Conservation (phyloP, 257 asterid genomes). For the Nemophila menziesii region DNA sequence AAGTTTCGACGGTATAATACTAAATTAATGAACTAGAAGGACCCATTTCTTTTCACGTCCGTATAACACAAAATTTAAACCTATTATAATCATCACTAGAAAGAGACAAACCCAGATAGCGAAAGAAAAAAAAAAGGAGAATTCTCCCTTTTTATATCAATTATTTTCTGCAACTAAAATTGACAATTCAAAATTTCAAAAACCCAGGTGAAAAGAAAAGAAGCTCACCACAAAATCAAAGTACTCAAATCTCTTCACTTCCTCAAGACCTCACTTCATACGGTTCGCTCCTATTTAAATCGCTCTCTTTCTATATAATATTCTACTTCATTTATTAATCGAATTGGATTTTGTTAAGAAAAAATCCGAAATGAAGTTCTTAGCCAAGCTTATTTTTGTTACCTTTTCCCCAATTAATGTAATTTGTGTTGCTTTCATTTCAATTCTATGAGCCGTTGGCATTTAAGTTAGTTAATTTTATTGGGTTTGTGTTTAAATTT, state of each 20-base stretch:
- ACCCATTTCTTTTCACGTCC: no score
- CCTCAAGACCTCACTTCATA: neutral
- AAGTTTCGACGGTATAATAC: no score
- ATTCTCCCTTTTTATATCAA: no score
- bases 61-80: no score
- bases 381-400: neutral
- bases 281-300: neutral
- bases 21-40: no score
- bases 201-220: neutral
- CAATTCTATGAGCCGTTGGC: neutral
- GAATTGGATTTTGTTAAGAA: neutral
- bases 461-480: neutral
- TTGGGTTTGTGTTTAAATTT: neutral
- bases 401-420: neutral
- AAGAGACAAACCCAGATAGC: no score
- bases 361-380: neutral
- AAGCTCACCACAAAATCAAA: neutral
- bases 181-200: neutral
- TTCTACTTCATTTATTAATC: no score
- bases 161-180: no score
- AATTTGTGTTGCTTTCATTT: neutral
- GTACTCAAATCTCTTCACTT: neutral
- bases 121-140: no score
- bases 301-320: no score
- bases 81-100: no score